Evolutionary conservation across 2,329 filamentous ascomycete genomes (phyloP).

Genomic region (Leptographium radiaticola): DNA sequence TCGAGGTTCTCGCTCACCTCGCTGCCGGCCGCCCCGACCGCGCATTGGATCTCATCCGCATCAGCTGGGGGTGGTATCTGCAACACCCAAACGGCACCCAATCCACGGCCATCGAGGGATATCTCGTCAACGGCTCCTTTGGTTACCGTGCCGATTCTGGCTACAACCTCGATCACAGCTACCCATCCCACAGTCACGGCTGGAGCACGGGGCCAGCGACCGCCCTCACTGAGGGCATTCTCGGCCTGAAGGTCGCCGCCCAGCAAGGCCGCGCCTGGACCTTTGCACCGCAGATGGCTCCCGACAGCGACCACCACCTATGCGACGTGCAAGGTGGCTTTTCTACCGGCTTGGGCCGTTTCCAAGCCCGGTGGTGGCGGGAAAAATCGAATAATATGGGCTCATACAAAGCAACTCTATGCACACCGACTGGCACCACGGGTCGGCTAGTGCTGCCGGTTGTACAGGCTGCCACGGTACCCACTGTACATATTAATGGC

Average conservation of each 20-base stretch:
- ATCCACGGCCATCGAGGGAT: conserved; percentile 47
- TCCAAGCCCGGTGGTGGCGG: conserved; percentile 17
- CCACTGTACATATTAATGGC: conserved; percentile 13
- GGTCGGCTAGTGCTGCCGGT: conserved; percentile 16
- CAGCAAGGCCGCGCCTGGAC: conserved; percentile 4
- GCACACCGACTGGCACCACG: conserved; percentile 14
- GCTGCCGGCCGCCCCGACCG: conserved; percentile 30
- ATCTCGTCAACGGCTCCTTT: conserved; percentile 39
- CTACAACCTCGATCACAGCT: conserved; percentile 34
- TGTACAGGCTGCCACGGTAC: conserved; percentile 4
- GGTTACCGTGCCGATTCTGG: conserved; percentile 40
- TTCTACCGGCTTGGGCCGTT: not conserved
- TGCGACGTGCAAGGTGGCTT: conserved; percentile 7
- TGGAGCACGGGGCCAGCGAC: conserved; percentile 29
- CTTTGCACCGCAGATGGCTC: conserved; percentile 8
- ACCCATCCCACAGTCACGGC: conserved; percentile 30
- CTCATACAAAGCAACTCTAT: conserved; percentile 13
- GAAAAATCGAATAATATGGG: not conserved
- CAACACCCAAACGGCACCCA: conserved; percentile 42
- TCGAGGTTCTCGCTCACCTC: conserved; percentile 47
- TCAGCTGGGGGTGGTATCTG: conserved; percentile 48
- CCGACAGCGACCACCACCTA: not conserved
- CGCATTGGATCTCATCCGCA: conserved; percentile 41
- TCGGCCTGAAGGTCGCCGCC: conserved; percentile 25
- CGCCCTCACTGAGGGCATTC: conserved; percentile 25